Evolutionary conservation across 2,329 filamentous ascomycete genomes (phyloP).

Genomic region (Sphaerulina vaccinii): DNA sequence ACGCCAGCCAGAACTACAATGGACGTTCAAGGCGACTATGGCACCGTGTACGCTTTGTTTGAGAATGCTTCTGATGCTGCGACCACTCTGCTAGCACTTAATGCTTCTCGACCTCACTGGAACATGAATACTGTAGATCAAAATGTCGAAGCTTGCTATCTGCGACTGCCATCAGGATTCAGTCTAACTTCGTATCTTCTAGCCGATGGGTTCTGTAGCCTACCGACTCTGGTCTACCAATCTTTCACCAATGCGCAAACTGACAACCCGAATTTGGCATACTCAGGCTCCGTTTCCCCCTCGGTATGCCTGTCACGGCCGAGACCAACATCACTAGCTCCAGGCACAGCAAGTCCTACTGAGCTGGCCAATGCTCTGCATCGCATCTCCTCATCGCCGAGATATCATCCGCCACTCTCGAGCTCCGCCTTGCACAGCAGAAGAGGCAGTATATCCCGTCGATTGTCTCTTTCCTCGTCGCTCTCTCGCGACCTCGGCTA

Average conservation of each 20-base stretch:
- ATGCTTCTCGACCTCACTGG: slow-evolving; percentile 11
- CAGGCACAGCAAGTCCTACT: slow-evolving; percentile 7
- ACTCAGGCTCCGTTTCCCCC: slow-evolving; percentile 1
- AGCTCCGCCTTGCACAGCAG: slow-evolving; percentile 10
- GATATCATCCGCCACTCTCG: slow-evolving; percentile 12
- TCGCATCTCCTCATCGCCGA: slow-evolving; percentile 8
- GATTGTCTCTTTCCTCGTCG: slow-evolving; percentile 12
- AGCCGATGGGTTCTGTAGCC: slow-evolving; percentile 6
- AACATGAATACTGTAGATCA: slow-evolving; percentile 8
- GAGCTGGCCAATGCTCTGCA: slow-evolving; percentile 13
- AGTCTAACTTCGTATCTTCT: slow-evolving; percentile 11
- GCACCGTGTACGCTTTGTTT: slow-evolving; percentile 13
- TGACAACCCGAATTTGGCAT: slow-evolving; percentile 5
- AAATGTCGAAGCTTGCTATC: slow-evolving; percentile 12
- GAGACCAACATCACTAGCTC: background rate
- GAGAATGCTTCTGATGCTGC: slow-evolving; percentile 9
- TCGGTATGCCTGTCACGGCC: slow-evolving; percentile 1
- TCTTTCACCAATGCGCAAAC: slow-evolving; percentile 2
- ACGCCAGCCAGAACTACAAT: slow-evolving; percentile 6
- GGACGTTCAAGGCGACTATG: slow-evolving; percentile 16
- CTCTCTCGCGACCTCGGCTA: slow-evolving; percentile 16
- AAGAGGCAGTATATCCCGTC: slow-evolving; percentile 8
- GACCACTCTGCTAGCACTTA: slow-evolving; percentile 1
- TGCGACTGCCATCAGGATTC: slow-evolving; percentile 9
- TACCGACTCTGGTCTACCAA: slow-evolving; percentile 11